Evolutionary conservation across 2,329 filamentous ascomycete species (phyloP).

Genomic region (Exserohilum turcica): DNA sequence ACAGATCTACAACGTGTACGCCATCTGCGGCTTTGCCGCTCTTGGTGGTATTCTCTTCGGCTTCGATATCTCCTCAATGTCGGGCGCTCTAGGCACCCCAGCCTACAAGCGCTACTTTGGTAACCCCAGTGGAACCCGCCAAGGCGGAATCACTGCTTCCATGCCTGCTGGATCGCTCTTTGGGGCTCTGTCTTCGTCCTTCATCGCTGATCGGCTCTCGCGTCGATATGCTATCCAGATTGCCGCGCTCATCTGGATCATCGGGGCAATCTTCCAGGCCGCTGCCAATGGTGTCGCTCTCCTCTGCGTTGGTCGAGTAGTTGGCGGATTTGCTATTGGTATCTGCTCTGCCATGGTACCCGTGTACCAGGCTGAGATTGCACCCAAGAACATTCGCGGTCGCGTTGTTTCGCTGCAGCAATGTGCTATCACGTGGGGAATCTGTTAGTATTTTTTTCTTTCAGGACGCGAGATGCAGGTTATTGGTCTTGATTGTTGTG

Average conservation of each 20-base stretch:
- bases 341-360: slow-evolving; percentile 90
- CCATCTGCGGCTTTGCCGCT: slow-evolving; percentile 64
- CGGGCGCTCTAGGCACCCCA: slow-evolving; percentile 46
- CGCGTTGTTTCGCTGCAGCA: slow-evolving; percentile 65
- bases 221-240: slow-evolving; percentile 53
- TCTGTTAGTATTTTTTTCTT: slow-evolving; percentile 48
- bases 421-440: slow-evolving; percentile 66
- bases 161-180: slow-evolving; percentile 58
- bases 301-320: slow-evolving; percentile 65
- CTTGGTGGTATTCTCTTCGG: slow-evolving; percentile 55
- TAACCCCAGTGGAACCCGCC: slow-evolving; percentile 40
- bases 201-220: slow-evolving; percentile 54
- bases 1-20: slow-evolving; percentile 49
- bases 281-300: slow-evolving; percentile 47
- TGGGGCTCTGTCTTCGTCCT: slow-evolving; percentile 53
- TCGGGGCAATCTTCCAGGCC: slow-evolving; percentile 51
- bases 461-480: slow-evolving; percentile 21
- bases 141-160: slow-evolving; percentile 54
- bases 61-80: slow-evolving; percentile 50
- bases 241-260: slow-evolving; percentile 53
- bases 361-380: slow-evolving; percentile 89
- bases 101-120: slow-evolving; percentile 48
- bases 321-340: slow-evolving; percentile 85
- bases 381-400: slow-evolving; percentile 54
- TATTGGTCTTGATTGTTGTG: not conserved